Base-by-base conservation (phyloP, 2,329 filamentous ascomycete species). In the Dactylonectria macrodidyma region DNA sequence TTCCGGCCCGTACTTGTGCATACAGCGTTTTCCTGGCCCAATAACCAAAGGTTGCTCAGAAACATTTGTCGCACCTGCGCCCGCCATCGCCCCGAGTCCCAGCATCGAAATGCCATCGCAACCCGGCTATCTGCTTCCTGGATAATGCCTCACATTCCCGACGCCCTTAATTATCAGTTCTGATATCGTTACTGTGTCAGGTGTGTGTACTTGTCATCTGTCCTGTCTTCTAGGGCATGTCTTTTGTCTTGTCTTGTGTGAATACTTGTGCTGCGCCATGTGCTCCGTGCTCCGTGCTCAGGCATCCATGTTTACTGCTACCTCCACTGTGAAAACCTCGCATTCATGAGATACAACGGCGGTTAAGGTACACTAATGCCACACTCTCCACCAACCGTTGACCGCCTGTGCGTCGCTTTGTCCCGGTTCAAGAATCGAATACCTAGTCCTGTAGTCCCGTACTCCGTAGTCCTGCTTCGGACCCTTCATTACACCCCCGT, bases 321-420 rank as follows among this genome's bases (percentile, higher is more conserved):
- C 51, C 34, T 33, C 14, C 36, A 36, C 51, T 22, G 33, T 24
- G 33, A 54, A 54, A 36, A 36, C 19, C 19, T 47, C 41, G 41
- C 41, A 44, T 44, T 44, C 41, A 44, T 44, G n/a, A 19, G 36
- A 19, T 54, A 38, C 51, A 54, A 38, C n/a, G 11, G 33, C 26
- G 26, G 26, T 30, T 30, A 30, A 30, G 7, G 4, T 30, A 30
- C 26, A 30, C 26, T 30, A 30, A 4, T 30, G 26, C 26, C 26
- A 30, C 26, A 30, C 26, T 30, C 26, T n/a, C 16, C 1, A 44
- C 52, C 59, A 62, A 62, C 41, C 59, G 56, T 62, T 48, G 52
- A 51, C 52, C 52, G 60, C 60, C 60, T 57, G n/a, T 51, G 60
- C 34, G 34, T 63, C 54, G 60, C 60, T 63, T 55, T 55, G 60